Percentiles rank a stretch among this genome's conserved stretches.
Conservation (phyloP, 2,329 filamentous ascomycete species). For the Furcasterigmium sp. region DNA sequence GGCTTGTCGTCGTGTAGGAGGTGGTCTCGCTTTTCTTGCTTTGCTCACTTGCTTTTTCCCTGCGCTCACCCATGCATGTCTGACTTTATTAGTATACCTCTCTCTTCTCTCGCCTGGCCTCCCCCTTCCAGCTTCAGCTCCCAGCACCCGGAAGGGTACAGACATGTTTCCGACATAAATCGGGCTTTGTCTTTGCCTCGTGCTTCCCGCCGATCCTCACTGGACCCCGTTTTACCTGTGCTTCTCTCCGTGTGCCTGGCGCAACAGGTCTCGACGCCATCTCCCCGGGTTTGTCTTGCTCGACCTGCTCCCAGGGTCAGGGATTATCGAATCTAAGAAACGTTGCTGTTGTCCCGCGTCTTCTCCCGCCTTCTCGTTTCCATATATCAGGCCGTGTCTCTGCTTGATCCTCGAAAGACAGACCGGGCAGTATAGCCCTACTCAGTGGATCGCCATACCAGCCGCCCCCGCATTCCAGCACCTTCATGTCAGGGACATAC, state of each 20-base stretch:
- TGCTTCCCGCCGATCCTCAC: neutral
- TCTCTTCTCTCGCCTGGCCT: neutral
- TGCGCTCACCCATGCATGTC: neutral
- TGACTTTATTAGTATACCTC: neutral
- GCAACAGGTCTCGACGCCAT: neutral
- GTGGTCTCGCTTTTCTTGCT: constrained; percentile 1
- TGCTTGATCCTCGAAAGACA: neutral
- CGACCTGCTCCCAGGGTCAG: too few relatives aligned
- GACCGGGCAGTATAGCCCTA: neutral
- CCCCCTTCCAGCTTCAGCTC: neutral
- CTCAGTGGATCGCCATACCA: neutral
- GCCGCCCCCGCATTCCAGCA: neutral
- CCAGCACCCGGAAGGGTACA: neutral
- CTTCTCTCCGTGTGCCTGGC: neutral
- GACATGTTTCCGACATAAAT: constrained; percentile 3
- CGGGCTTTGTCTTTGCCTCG: neutral
- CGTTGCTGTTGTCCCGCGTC: too few relatives aligned
- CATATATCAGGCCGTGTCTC: neutral
- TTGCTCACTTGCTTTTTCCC: constrained; percentile 1
- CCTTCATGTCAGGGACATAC: neutral
- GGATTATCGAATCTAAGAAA: too few relatives aligned
- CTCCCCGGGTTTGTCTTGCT: neutral
- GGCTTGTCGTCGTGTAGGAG: neutral
- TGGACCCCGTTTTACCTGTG: neutral
- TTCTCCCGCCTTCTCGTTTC: too few relatives aligned